Conservation (phyloP, 495 filamentous ascomycete genomes). For the Lindgomyces ingoldianus region DNA sequence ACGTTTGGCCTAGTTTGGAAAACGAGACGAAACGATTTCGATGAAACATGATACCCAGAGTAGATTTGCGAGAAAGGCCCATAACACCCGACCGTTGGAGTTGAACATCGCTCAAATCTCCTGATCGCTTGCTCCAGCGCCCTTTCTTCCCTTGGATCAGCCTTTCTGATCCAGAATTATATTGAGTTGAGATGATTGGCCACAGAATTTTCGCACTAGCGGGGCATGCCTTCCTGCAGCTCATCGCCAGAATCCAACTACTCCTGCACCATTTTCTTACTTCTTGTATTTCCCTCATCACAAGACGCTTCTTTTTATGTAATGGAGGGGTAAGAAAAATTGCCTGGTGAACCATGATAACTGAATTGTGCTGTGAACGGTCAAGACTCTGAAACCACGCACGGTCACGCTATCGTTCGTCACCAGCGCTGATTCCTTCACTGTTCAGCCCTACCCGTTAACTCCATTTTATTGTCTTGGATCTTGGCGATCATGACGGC, state of each 20-base stretch:
- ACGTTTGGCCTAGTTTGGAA: too few species aligned
- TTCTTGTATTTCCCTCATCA: not conserved
- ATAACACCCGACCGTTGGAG: not conserved
- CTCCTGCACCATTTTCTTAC: not conserved
- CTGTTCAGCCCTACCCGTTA: not conserved
- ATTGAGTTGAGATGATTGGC: not conserved
- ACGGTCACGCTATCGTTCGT: not conserved
- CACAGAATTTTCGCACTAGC: not conserved
- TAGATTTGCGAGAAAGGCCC: not conserved
- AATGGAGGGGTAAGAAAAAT: slow-evolving; percentile 21
- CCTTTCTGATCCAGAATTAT: too few species aligned
- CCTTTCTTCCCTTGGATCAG: not conserved
- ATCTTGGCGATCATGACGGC: slow-evolving; percentile 8
- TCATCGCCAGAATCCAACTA: not conserved
- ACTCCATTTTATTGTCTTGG: not conserved
- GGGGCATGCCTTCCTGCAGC: slow-evolving; percentile 1
- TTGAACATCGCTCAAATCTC: too few species aligned
- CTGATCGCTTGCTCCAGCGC: too few species aligned
- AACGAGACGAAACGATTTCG: not conserved
- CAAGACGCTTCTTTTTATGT: slow-evolving; percentile 5
- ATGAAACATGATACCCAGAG: not conserved
- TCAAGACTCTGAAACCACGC: not conserved
- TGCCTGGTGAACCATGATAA: too few species aligned
- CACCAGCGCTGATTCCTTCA: not conserved
- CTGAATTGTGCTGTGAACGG: not conserved